Percentiles rank a stretch among this genome's conserved stretches.
These are phyloP conservation scores for Stachybotrys chlorohalonatus DNA, from an alignment of 2,329 filamentous ascomycete genomes.

Conservation along the genomic window DNA sequence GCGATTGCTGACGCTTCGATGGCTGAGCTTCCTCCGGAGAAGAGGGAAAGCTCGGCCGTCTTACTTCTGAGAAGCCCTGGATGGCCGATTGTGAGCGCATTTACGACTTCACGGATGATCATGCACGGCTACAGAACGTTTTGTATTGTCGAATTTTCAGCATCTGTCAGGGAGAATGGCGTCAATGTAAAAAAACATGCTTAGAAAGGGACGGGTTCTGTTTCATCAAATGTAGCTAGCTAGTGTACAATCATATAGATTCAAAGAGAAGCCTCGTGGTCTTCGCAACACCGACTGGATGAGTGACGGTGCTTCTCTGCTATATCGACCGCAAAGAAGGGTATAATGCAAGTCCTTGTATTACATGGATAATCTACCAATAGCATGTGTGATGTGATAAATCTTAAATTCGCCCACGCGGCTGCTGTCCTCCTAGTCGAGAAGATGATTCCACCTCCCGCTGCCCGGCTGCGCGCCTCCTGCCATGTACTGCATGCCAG, in stretches of 20 bases:
- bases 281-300: too few species aligned
- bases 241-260: conserved; percentile 5
- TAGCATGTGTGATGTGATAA: too few species aligned
- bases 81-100: not conserved
- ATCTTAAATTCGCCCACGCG: too few species aligned
- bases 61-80: not conserved
- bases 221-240: conserved; percentile 8
- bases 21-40: too few species aligned
- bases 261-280: not conserved
- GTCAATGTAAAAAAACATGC: not conserved
- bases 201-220: not conserved
- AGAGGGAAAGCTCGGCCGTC: not conserved
- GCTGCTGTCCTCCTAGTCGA: too few species aligned
- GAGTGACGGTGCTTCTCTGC: not conserved
- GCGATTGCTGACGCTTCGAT: not conserved
- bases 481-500: conserved; percentile 30
- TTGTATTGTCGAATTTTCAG: not conserved
- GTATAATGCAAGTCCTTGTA: too few species aligned
- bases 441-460: conserved; percentile 33
- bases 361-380: too few species aligned
- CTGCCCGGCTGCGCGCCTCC: conserved; percentile 22
- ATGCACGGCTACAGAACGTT: not conserved
- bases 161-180: not conserved
- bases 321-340: too few species aligned
- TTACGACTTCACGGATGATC: not conserved